phyloP scores from a whole-genome alignment of 2,329 filamentous ascomycete species.

The Truncatella angustata region DNA sequence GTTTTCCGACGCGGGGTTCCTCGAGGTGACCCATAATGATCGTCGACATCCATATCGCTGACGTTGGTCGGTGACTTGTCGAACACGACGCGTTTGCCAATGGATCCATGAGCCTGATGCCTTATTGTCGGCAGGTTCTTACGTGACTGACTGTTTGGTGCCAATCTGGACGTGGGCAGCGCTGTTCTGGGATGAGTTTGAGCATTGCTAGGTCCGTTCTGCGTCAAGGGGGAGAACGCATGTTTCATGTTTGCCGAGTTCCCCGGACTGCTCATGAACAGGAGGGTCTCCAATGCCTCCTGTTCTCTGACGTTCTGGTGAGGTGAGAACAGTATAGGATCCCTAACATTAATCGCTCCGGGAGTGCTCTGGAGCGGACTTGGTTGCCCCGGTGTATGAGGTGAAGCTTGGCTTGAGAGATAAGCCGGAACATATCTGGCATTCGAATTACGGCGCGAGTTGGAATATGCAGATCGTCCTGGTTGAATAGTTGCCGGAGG shows the following conservation, averaged over 20 bases:
- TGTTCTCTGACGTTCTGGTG: slow-evolving; percentile 72
- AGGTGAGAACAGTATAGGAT: slow-evolving; percentile 63
- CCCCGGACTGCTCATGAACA: slow-evolving; percentile 79
- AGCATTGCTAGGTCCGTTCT: slow-evolving; percentile 19
- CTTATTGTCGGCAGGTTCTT: slow-evolving; percentile 52
- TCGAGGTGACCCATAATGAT: slow-evolving; percentile 33
- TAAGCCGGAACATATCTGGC: slow-evolving; percentile 48
- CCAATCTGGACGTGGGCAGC: slow-evolving; percentile 41
- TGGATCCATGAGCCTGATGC: slow-evolving; percentile 31
- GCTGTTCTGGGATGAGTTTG: slow-evolving; percentile 32
- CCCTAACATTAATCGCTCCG: slow-evolving; percentile 33
- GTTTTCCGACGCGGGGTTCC: slow-evolving; percentile 43
- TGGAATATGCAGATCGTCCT: slow-evolving; percentile 36
- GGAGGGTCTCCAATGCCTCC: slow-evolving; percentile 75
- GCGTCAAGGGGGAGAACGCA: slow-evolving; percentile 43
- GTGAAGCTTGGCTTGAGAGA: slow-evolving; percentile 48
- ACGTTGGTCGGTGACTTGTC: slow-evolving; percentile 41
- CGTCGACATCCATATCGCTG: slow-evolving; percentile 49
- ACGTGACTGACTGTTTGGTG: slow-evolving; percentile 36
- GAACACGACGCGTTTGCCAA: slow-evolving; percentile 45
- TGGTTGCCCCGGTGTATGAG: slow-evolving; percentile 36
- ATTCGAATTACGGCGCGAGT: slow-evolving; percentile 50
- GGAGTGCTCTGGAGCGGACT: slow-evolving; percentile 39
- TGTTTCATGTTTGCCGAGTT: slow-evolving; percentile 65
- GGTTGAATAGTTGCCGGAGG: slow-evolving; percentile 56